Percentiles rank a stretch among this genome's conserved stretches.
These are phyloP conservation scores for Priceomyces carsonii DNA, from an alignment of 805 yeast species.

Conservation along the genomic window DNA sequence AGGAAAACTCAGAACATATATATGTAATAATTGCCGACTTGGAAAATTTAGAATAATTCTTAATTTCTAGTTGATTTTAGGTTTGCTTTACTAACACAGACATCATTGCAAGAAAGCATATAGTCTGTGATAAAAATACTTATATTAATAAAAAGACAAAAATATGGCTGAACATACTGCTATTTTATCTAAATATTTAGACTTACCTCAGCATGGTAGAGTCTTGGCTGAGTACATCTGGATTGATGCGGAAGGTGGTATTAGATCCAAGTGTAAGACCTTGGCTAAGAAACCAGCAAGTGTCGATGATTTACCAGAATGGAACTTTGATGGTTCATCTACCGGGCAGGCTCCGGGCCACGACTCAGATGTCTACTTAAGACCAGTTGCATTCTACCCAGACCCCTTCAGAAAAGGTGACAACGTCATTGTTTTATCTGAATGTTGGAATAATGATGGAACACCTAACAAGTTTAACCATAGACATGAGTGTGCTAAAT, in stretches of 20 bases:
- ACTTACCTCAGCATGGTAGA: slow-evolving; percentile 80
- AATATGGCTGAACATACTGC: slow-evolving; percentile 65
- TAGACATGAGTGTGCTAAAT: slow-evolving; percentile 94
- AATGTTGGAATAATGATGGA: slow-evolving; percentile 98
- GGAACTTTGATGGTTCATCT: slow-evolving; percentile 99
- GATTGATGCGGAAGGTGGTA: slow-evolving; percentile 90
- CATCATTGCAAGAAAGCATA: too few species aligned
- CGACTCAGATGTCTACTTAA: slow-evolving; percentile 91
- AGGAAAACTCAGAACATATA: too few species aligned
- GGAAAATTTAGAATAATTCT: too few species aligned
- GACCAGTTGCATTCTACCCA: slow-evolving; percentile 93
- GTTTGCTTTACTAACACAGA: too few species aligned
- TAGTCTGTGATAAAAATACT: too few species aligned
- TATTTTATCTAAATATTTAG: slow-evolving; percentile 79
- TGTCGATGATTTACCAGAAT: slow-evolving; percentile 90
- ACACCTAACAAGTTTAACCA: slow-evolving; percentile 98
- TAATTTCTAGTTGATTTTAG: too few species aligned
- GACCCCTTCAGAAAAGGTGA: slow-evolving; percentile 99
- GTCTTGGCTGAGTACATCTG: slow-evolving; percentile 96
- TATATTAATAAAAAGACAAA: neutral
- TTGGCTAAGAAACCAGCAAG: slow-evolving; percentile 64
- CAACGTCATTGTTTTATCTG: slow-evolving; percentile 91
- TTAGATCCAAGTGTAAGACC: slow-evolving; percentile 95
- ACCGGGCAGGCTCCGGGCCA: slow-evolving; percentile 98
- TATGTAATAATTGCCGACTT: too few species aligned